Base-by-base conservation (phyloP, 139 green algal genomes). In the Axilococcus clingmanii region DNA sequence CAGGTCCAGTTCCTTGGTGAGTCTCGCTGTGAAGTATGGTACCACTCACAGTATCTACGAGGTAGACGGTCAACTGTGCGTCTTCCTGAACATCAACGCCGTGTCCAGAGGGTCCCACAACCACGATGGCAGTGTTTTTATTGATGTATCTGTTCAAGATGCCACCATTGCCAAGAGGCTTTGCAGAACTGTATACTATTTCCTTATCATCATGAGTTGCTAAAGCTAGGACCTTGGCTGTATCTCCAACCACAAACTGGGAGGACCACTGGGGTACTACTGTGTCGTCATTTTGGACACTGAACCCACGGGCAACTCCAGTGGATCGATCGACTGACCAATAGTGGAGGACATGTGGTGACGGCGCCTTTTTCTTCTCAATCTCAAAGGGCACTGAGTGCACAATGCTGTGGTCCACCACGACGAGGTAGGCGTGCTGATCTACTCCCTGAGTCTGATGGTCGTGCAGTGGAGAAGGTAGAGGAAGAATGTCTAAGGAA, bases 131-230 rank as follows among this genome's bases (percentile, higher is more conserved):
- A 5, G 71, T 72, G 74, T 96, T 97, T 51, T 79, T 82, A 69
- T 88, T 92, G 20, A 95, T 56, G 71, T 96, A 89, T 38, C 91
- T 94, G 72, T 88, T 87, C 53, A 92, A 80, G 45, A 95, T 68
- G 66, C 46, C 76, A 30, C 79, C 78, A 58, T 92, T 76, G 19
- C 82, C 85, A 42, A 95, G 57, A 20, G 94, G 78, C 63, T 84
- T 88, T 48, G 79, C 78, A 16, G 76, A 71, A 6, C 76, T 80
- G 71, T 87, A 72, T 14, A 53, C 23, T 15, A 44, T 45, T 45
- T 94, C 79, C 0, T 44, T 47, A 0, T 66, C 42, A 33, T 66
- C 58, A 9, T 65, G 55, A 4, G 57, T 34, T 1, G 71, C 63
- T 4, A 78, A 5, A 1, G 59, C 57, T 40, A 91, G 61, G 30